Percentiles rank a stretch among this genome's conserved stretches.
Conservation (phyloP, 2,329 filamentous ascomycete genomes). For the Emydomyces testavorans region DNA sequence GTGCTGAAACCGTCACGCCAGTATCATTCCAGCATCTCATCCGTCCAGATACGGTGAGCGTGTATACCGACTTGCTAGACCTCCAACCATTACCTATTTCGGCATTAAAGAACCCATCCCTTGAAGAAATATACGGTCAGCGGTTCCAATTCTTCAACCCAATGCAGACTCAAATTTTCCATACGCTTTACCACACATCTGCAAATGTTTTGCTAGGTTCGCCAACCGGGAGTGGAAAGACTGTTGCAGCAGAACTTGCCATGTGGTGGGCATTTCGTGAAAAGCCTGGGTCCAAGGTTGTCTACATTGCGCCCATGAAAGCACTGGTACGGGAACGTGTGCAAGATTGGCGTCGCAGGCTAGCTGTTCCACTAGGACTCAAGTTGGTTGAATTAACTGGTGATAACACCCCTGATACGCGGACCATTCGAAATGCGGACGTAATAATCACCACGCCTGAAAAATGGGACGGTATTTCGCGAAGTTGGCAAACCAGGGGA, state of each 20-base stretch:
- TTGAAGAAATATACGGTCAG: conserved; percentile 80
- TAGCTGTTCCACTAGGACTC: conserved; percentile 71
- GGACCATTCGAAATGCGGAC: conserved; percentile 88
- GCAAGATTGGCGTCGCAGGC: conserved; percentile 78
- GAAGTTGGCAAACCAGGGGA: conserved; percentile 95
- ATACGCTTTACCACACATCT: conserved; percentile 83
- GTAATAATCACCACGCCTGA: conserved; percentile 99
- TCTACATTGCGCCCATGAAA: conserved; percentile 99
- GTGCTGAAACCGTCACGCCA: conserved; percentile 86
- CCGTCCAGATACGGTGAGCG: conserved; percentile 89
- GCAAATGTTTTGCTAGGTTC: conserved; percentile 91
- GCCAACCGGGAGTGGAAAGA: conserved; percentile 94
- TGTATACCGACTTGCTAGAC: conserved; percentile 88
- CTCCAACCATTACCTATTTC: conserved; percentile 79
- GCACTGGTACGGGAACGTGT: conserved; percentile 92
- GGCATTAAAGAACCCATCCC: conserved; percentile 70
- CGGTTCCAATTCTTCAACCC: conserved; percentile 96
- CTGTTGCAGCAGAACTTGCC: conserved; percentile 84
- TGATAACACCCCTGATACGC: conserved; percentile 94
- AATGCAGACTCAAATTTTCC: conserved; percentile 98
- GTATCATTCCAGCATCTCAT: conserved; percentile 98
- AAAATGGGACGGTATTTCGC: conserved; percentile 98
- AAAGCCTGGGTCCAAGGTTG: conserved; percentile 87
- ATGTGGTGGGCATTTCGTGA: conserved; percentile 99
- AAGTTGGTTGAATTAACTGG: conserved; percentile 91